Evolutionary conservation across 2,329 filamentous ascomycete genomes (phyloP), one percentile per base, ranked within the genome.

Genomic region (Ascochyta viciae-villosae): DNA sequence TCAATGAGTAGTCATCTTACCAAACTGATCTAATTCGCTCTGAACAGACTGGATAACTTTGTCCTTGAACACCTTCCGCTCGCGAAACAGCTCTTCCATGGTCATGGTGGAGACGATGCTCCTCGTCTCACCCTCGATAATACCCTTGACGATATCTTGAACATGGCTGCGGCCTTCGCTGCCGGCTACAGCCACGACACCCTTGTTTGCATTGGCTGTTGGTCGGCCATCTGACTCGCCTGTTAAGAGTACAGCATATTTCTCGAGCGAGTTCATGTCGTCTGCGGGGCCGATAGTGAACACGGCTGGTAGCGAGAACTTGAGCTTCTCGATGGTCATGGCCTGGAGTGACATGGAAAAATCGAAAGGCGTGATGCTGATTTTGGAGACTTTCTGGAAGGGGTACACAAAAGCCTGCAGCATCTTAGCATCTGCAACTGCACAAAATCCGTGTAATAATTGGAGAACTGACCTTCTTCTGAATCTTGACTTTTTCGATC

Each of bases 61-160:
- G 63, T 83, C 84, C 80, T 94, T 91, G 81, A 92, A 92, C 39
- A 89, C 80, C 64, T 90, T 87, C 31, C 90, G 82, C 76, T 91
- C 88, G 57, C 87, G 89, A 75, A 93, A 93, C 56, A 96, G 90
- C 76, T 95, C 91, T 72, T 94, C 91, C 89, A 95, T 94, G n/a
- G 90, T 93, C 90, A 96, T 94, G 65, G 86, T 88, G 0, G 88
- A 91, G 38, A 96, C 90, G 49, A 96, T 86, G 6, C 91, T 89
- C 55, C 92, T 85, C 1, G 90, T 93, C 75, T 96, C 92, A 59
- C 92, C 92, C 74, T 96, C 91, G 65, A 96, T 95, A 74, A 96
- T 92, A 57, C 91, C 91, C 75, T 92, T 94, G 75, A 96, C 89
- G 59, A 96, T 96, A 64, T 90, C 90, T 69, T 90, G 89, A 15